A percentile compares a stretch with the other conserved stretches of the same genome.
Evolutionary conservation across 139 green algal species (phyloP).

Genomic region (Medakamo hakoo): DNA sequence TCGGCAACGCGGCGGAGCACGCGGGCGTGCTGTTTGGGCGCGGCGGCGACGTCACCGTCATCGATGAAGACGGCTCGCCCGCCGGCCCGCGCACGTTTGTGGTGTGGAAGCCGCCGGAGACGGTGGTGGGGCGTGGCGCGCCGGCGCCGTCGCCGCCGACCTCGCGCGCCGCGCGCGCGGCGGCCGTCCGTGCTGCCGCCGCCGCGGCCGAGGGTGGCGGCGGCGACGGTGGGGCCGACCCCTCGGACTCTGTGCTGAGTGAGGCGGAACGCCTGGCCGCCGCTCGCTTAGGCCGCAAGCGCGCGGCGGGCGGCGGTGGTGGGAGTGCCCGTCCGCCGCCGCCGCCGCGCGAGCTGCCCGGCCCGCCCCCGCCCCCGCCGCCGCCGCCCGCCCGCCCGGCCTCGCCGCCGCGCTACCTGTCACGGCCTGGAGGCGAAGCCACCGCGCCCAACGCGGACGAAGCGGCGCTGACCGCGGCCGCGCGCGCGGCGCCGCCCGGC

Average conservation of each 20-base stretch:
- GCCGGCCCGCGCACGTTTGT: conserved; percentile 62
- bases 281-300: neutral
- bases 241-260: neutral
- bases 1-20: conserved; percentile 69
- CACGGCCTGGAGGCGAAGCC: no score
- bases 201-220: conserved; percentile 6
- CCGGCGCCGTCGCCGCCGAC: neutral
- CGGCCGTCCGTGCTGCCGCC: neutral
- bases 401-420: no score
- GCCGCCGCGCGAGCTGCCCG: no score
- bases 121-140: conserved; percentile 1
- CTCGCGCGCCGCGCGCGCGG: neutral
- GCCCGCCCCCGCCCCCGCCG: no score
- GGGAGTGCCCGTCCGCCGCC: no score
- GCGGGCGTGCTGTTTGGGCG: conserved; percentile 36
- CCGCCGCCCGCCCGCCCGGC: no score
- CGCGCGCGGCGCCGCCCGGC: no score
- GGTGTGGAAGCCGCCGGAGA: conserved; percentile 87
- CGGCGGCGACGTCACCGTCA: conserved; percentile 12
- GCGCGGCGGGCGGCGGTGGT: no score
- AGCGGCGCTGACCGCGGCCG: no score
- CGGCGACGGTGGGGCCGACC: conserved; percentile 4
- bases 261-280: no score
- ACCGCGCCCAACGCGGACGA: no score
- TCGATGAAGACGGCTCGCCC: conserved; percentile 65